Evolutionary conservation across 331 rosid species (phyloP).

Genomic region (Pyrus hybrid): DNA sequence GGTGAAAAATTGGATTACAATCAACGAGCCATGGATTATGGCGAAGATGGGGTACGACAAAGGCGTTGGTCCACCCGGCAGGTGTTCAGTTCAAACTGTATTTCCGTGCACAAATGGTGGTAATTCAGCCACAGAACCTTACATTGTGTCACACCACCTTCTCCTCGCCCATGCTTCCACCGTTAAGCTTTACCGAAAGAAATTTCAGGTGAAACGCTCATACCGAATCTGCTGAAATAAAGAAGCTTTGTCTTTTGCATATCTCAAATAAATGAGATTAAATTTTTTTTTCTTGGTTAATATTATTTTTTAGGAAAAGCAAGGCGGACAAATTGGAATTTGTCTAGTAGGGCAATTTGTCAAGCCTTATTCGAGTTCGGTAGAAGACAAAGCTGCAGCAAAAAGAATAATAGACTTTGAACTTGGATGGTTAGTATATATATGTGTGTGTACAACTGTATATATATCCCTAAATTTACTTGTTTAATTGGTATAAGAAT

Average conservation of each 20-base stretch:
- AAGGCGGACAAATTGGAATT: conserved; percentile 36
- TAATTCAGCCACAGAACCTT: conserved; percentile 29
- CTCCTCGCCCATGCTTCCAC: conserved; percentile 25
- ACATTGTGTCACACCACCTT: conserved; percentile 16
- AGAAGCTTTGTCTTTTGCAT: background rate
- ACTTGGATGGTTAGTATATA: conserved; percentile 30
- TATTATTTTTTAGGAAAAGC: conserved; percentile 8
- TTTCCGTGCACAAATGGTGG: conserved; percentile 1
- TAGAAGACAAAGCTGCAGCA: conserved; percentile 28
- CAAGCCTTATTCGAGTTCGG: conserved; percentile 23
- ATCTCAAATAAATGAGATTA: background rate
- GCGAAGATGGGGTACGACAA: conserved; percentile 5
- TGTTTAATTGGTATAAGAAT: background rate
- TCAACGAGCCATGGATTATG: conserved; percentile 22
- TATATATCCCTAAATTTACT: background rate
- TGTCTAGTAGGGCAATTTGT: conserved; percentile 2
- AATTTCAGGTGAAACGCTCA: conserved; percentile 11
- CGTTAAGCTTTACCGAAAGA: conserved; percentile 16
- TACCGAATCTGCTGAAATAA: background rate
- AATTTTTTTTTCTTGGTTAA: background rate
- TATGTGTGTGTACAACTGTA: too few species aligned
- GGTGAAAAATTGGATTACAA: conserved; percentile 30
- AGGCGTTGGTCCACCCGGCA: conserved; percentile 18
- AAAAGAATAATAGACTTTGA: conserved; percentile 20
- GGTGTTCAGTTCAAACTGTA: background rate